Base-by-base conservation (phyloP, 2,329 filamentous ascomycete genomes). In the Epichloe gansuensis region DNA sequence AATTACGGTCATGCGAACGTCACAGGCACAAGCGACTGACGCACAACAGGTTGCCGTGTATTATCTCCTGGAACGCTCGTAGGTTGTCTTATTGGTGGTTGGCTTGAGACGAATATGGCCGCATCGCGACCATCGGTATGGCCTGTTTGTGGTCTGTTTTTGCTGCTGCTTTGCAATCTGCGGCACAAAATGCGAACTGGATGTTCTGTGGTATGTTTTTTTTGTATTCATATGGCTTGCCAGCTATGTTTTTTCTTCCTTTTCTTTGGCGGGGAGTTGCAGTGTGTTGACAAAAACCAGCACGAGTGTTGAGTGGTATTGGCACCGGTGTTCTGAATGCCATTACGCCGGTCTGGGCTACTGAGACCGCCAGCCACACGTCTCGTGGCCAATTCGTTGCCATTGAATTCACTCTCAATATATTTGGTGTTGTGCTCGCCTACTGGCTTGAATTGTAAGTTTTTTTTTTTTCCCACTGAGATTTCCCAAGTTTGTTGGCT, bases 381-480 rank as follows among this genome's bases (percentile, higher is more conserved):
- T 82, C 78, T 2, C 76, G 85, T 42, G 85, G 85, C 5, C 75
- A 81, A 47, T 85, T 86, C 56, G 80, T 88, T 53, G 81, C 82
- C 9, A 81, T 86, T 51, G 84, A 88, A 60, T 88, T 88, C 56
- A 87, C 83, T 0, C 66, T 87, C 8, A 88, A 88, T 61, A 86
- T 87, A 55, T 81, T 86, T 47, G 83, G 83, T 60, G 81, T 86
- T 0, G 78, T 82, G 0, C 65, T 70, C 3, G 67, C 67, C 3
- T 86, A 86, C 57, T 84, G 80, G 81, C 64, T 75, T 6, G 72
- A 75, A 58, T 82, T 77, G 63, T 65, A 46, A 59, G 62, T 15
- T 12, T 7, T 2, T 5, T 23, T 9, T 21, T 21, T 21, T 21
- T 21, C n/a, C n/a, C 42, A 5, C 9, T 5, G 42, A 44, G 8